Evolutionary conservation across 176 grass and related monocot species (phyloP).

Genomic region (Secale cereale): DNA sequence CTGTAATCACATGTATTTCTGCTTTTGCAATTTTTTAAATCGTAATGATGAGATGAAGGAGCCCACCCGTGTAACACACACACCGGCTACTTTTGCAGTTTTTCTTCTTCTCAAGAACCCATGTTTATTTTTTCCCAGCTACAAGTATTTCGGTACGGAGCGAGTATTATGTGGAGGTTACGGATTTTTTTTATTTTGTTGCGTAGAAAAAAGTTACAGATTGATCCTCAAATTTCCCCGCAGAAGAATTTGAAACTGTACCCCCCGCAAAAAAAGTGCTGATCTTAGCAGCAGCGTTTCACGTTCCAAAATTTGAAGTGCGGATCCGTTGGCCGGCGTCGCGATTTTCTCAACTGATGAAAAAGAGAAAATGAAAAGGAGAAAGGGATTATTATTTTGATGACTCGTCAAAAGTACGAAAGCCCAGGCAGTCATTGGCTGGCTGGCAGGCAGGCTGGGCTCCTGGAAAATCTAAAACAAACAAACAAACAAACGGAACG

Average conservation of each 20-base stretch:
- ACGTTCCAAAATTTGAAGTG: neutral
- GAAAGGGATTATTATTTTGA: too few species aligned
- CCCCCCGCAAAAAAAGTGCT: too few species aligned
- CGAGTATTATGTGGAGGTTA: too few species aligned
- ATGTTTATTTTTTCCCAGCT: too few species aligned
- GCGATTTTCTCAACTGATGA: neutral
- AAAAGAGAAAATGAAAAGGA: neutral
- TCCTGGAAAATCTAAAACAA: slow-evolving; percentile 6
- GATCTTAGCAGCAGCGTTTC: neutral
- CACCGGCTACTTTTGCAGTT: too few species aligned
- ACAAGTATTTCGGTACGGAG: too few species aligned
- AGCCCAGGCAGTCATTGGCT: neutral
- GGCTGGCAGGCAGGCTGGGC: neutral
- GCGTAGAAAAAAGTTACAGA: too few species aligned
- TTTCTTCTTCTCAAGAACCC: too few species aligned
- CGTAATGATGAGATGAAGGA: neutral
- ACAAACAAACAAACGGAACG: neutral
- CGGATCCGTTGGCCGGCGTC: neutral
- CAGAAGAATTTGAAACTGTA: too few species aligned
- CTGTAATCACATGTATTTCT: neutral
- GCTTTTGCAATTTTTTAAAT: neutral
- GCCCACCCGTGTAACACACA: too few species aligned
- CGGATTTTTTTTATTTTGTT: too few species aligned
- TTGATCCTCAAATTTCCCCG: too few species aligned
- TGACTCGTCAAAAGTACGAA: neutral